These are phyloP conservation scores for Isochrysis galbana DNA, from an alignment of 78 protist genomes.

Conservation along the genomic window DNA sequence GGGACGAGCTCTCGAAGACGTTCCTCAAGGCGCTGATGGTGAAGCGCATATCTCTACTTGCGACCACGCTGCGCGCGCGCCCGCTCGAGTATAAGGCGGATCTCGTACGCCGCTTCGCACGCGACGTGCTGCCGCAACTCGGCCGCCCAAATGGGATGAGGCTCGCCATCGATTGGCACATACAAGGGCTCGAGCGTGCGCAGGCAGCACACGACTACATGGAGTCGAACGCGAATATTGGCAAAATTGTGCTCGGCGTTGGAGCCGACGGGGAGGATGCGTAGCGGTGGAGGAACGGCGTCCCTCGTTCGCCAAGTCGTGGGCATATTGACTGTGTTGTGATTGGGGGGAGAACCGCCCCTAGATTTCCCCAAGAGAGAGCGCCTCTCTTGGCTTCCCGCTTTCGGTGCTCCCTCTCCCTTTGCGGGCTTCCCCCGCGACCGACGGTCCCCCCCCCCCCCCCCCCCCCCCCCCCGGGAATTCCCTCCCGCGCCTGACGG, in stretches of 20 bases:
- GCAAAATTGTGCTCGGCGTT: slow-evolving; percentile 3
- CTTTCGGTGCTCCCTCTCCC: too few relatives aligned
- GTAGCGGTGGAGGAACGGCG: too few relatives aligned
- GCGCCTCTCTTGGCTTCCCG: too few relatives aligned
- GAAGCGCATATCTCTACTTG: neutral
- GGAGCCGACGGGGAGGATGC: too few relatives aligned
- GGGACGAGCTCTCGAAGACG: neutral
- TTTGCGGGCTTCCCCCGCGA: too few relatives aligned
- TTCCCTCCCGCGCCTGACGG: too few relatives aligned
- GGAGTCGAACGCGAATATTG: neutral
- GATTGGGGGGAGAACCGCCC: too few relatives aligned
- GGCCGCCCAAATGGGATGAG: neutral
- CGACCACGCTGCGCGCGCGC: slow-evolving; percentile 19
- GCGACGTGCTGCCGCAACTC: neutral
- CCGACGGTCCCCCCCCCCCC: too few relatives aligned
- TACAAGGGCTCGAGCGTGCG: neutral
- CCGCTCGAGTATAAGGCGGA: neutral
- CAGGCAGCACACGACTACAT: slow-evolving; percentile 30
- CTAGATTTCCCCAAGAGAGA: too few relatives aligned
- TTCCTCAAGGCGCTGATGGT: neutral
- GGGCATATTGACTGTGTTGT: too few relatives aligned
- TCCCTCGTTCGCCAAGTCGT: too few relatives aligned
- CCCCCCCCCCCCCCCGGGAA: too few relatives aligned
- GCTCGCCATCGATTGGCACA: neutral
- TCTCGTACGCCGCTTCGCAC: neutral